phyloP scores from a whole-genome alignment of 768 basidiomycete species.

The Pleurotus salmoneostramineus region DNA sequence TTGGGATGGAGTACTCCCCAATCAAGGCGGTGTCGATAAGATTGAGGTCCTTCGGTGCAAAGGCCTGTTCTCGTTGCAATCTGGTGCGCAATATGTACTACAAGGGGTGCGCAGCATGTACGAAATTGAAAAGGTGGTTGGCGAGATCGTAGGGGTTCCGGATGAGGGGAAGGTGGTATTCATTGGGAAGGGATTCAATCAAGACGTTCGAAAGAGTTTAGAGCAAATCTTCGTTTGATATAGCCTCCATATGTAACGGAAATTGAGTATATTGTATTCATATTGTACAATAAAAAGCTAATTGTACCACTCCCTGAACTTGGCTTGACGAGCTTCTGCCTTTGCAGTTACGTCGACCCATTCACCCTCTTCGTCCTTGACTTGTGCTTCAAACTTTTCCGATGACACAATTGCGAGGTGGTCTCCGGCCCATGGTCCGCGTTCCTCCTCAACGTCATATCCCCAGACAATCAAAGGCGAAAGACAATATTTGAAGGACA shows the following conservation, averaged over 20 bases:
- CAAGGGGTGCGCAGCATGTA: slow-evolving; percentile 93
- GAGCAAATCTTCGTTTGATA: slow-evolving; percentile 15
- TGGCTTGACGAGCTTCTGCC: background rate
- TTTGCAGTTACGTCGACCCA: background rate
- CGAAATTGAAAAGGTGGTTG: slow-evolving; percentile 58
- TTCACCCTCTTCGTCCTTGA: background rate
- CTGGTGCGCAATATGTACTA: slow-evolving; percentile 65
- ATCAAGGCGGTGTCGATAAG: slow-evolving; percentile 13
- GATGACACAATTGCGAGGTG: background rate
- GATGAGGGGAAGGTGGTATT: slow-evolving; percentile 79
- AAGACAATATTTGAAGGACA: background rate
- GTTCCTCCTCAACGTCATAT: background rate
- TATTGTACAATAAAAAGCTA: background rate
- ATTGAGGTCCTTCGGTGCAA: slow-evolving; percentile 84
- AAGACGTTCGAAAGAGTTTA: slow-evolving; percentile 51
- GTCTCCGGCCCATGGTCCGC: background rate
- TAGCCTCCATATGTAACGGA: too few relatives aligned
- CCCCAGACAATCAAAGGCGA: background rate
- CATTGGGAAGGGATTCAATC: slow-evolving; percentile 78
- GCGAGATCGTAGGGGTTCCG: slow-evolving; percentile 42
- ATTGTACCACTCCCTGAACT: background rate
- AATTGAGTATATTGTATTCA: background rate
- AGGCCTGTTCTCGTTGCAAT: slow-evolving; percentile 60
- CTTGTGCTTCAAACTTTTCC: background rate
- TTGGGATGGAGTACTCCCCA: slow-evolving; percentile 69